Conservation (phyloP, 1,139 yeast genomes). For the Yamadazyma jaroonii region DNA sequence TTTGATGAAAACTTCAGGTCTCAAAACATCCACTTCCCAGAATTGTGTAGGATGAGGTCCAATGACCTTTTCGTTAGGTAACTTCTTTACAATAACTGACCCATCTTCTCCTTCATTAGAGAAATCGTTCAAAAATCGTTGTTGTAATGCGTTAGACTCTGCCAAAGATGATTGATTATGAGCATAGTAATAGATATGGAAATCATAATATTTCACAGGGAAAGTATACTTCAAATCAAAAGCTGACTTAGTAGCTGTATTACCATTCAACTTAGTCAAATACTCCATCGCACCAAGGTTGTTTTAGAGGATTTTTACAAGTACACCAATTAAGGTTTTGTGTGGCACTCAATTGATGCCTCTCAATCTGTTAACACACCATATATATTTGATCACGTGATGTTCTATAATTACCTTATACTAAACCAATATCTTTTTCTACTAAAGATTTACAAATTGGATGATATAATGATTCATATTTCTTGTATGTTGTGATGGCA, state of each 20-base stretch:
- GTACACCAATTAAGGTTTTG: too few species aligned
- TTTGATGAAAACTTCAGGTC: slow-evolving; percentile 28
- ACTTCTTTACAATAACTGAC: slow-evolving; percentile 27
- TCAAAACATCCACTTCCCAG: slow-evolving; percentile 33
- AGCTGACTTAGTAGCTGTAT: slow-evolving; percentile 19
- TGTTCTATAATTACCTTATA: not conserved
- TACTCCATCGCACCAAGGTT: slow-evolving; percentile 28
- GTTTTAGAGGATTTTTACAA: too few species aligned
- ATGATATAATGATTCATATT: slow-evolving; percentile 27
- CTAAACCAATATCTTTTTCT: slow-evolving; percentile 26
- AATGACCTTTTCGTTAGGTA: slow-evolving; percentile 24
- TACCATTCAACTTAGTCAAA: slow-evolving; percentile 21
- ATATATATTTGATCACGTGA: too few species aligned
- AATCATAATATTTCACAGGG: slow-evolving; percentile 34
- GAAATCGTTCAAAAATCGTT: slow-evolving; percentile 24
- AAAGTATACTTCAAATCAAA: slow-evolving; percentile 20
- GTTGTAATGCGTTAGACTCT: slow-evolving; percentile 23
- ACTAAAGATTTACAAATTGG: slow-evolving; percentile 41
- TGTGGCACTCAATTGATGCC: too few species aligned
- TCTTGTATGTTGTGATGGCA: slow-evolving; percentile 27
- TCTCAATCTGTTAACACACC: too few species aligned
- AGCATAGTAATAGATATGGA: slow-evolving; percentile 31
- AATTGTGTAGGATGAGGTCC: slow-evolving; percentile 33
- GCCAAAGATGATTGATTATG: slow-evolving; percentile 16
- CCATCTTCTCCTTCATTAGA: slow-evolving; percentile 24